These are phyloP conservation scores for Ceratobasidium sp. DNA, from an alignment of 1,284 basidiomycete genomes.

Conservation along the genomic window DNA sequence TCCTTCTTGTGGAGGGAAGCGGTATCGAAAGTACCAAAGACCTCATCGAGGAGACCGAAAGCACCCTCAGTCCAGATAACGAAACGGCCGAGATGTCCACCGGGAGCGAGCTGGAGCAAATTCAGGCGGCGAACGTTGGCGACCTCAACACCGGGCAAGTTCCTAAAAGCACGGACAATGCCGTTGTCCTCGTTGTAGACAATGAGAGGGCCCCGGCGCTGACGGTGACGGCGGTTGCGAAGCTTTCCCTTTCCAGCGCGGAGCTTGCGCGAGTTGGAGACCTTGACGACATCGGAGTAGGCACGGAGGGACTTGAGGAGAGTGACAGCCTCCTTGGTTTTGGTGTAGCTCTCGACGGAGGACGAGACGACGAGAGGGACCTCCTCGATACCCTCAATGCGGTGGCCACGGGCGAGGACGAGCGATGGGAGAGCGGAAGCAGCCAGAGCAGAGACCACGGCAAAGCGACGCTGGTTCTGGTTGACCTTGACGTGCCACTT, in stretches of 20 bases:
- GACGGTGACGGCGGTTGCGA: slow-evolving; percentile 96
- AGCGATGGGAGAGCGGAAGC: slow-evolving; percentile 98
- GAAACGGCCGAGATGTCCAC: slow-evolving; percentile 99
- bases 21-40: slow-evolving; percentile 95
- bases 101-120: slow-evolving; percentile 98
- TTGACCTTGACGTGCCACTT: slow-evolving; percentile 99
- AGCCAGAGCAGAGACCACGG: slow-evolving; percentile 97
- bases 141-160: slow-evolving; percentile 98
- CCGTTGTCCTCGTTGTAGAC: slow-evolving; percentile 99
- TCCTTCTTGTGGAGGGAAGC: slow-evolving; percentile 91
- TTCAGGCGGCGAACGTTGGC: slow-evolving; percentile 96
- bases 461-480: slow-evolving; percentile 99
- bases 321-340: slow-evolving; percentile 98
- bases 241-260: slow-evolving; percentile 98
- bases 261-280: slow-evolving; percentile 97
- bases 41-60: slow-evolving; percentile 92
- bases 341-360: slow-evolving; percentile 87
- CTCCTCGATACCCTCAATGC: slow-evolving; percentile 98
- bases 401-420: slow-evolving; percentile 98
- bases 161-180: slow-evolving; percentile 98
- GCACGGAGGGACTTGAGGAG: slow-evolving; percentile 93
- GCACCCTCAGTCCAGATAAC: slow-evolving; percentile 99
- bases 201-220: slow-evolving; percentile 97
- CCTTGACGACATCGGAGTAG: slow-evolving; percentile 96
- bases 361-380: slow-evolving; percentile 93